A percentile compares a stretch with the other conserved stretches of the same genome.
These are phyloP conservation scores for Globisporangium solare DNA, from an alignment of 352 stramenopile genomes.

Conservation along the genomic window DNA sequence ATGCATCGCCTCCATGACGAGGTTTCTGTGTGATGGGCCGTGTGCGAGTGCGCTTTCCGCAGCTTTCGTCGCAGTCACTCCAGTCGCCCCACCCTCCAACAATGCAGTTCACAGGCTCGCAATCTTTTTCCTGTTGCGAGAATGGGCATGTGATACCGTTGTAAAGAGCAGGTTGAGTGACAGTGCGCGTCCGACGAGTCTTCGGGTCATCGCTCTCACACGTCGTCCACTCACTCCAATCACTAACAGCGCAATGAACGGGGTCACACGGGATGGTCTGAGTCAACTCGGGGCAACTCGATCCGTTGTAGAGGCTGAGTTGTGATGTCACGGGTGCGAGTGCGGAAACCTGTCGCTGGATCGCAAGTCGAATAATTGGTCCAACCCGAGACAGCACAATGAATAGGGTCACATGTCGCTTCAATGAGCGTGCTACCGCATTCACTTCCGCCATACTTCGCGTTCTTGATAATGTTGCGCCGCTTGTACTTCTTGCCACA, in stretches of 20 bases:
- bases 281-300: slow-evolving; percentile 23
- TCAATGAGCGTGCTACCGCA: slow-evolving; percentile 29
- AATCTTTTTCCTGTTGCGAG: slow-evolving; percentile 31
- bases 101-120: slow-evolving; percentile 38
- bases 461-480: slow-evolving; percentile 20
- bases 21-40: slow-evolving; percentile 18
- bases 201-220: slow-evolving; percentile 50
- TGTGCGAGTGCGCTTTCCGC: slow-evolving; percentile 33
- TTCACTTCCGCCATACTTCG: slow-evolving; percentile 26
- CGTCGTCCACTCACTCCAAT: slow-evolving; percentile 47
- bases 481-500: slow-evolving; percentile 35
- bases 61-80: slow-evolving; percentile 32
- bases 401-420: slow-evolving; percentile 37
- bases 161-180: slow-evolving; percentile 32
- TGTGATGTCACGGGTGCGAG: slow-evolving; percentile 26
- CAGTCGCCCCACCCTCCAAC: slow-evolving; percentile 39
- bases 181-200: slow-evolving; percentile 26
- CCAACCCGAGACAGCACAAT: slow-evolving; percentile 39
- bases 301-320: slow-evolving; percentile 32
- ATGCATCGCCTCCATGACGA: slow-evolving; percentile 29
- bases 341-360: slow-evolving; percentile 28
- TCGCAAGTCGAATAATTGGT: slow-evolving; percentile 40
- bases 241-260: slow-evolving; percentile 28
- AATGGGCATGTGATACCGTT: slow-evolving; percentile 24
- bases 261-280: slow-evolving; percentile 48